Evolutionary conservation across 257 asterid species (phyloP).

Genomic region (Nicotiana otophora): DNA sequence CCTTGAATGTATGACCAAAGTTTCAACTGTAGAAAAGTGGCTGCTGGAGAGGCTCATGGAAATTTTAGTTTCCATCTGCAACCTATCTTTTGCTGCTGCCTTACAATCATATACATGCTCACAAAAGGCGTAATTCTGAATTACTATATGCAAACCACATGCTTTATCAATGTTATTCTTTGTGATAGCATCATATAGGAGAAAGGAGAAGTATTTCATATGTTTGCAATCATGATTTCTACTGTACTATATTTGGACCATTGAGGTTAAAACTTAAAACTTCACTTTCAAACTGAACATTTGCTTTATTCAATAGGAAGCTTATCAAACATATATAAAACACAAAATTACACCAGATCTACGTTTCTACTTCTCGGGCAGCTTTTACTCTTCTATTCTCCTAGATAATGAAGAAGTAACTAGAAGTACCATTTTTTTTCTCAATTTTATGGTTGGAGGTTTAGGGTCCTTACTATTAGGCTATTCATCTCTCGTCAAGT

Average conservation of each 20-base stretch:
- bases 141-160: not conserved
- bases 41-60: not conserved
- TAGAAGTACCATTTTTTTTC: not conserved
- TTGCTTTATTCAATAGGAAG: not conserved
- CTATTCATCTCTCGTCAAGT: not conserved
- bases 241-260: not conserved
- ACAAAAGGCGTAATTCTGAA: not conserved
- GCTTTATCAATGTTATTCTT: not conserved
- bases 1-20: not conserved
- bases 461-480: not conserved
- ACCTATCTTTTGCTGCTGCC: not conserved
- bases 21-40: not conserved
- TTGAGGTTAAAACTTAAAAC: not conserved
- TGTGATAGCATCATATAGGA: not conserved
- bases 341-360: constrained; percentile 4
- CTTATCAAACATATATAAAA: not conserved
- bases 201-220: constrained; percentile 1
- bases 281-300: not conserved
- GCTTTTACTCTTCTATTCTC: not conserved
- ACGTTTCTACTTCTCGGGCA: not conserved
- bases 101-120: not conserved
- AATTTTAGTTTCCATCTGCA: not conserved
- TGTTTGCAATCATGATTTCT: not conserved
- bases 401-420: not conserved
- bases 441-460: not conserved